Conservation (phyloP, 2,329 filamentous ascomycete species). For the Hypoxylon sp. region DNA sequence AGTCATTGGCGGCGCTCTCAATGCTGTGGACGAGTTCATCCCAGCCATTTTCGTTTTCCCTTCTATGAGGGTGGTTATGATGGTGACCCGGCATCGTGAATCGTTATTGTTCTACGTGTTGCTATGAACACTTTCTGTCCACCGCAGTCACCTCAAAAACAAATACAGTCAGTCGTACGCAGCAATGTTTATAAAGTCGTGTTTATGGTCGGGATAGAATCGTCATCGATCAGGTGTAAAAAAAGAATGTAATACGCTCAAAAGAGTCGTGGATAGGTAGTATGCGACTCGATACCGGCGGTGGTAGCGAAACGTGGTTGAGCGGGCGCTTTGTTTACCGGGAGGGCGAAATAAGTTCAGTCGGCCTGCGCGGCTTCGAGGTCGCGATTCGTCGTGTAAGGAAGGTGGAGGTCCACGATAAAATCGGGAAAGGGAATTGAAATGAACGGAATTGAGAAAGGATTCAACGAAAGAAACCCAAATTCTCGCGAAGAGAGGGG, state of each 20-base stretch:
- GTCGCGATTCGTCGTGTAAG: constrained; percentile 36
- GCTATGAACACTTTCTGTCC: constrained; percentile 22
- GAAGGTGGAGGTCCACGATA: constrained; percentile 45
- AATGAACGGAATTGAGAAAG: constrained; percentile 47
- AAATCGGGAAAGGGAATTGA: constrained; percentile 40
- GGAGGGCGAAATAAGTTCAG: constrained; percentile 38
- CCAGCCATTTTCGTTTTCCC: constrained; percentile 43
- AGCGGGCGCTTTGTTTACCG: constrained; percentile 38
- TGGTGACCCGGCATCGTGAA: constrained; percentile 43
- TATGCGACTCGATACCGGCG: constrained; percentile 32
- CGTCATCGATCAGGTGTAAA: constrained; percentile 14
- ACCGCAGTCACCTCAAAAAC: constrained; percentile 11
- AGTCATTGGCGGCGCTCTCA: constrained; percentile 48
- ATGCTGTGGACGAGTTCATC: constrained; percentile 47
- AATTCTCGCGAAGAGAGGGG: constrained; percentile 39
- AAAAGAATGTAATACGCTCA: constrained; percentile 48
- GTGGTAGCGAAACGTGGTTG: constrained; percentile 37
- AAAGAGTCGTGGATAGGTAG: constrained; percentile 36
- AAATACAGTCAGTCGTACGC: constrained; percentile 12
- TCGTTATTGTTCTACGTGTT: constrained; percentile 7
- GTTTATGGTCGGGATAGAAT: constrained; percentile 5
- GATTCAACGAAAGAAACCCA: constrained; percentile 39
- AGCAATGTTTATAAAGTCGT: neutral
- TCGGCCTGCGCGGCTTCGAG: constrained; percentile 32
- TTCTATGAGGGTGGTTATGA: constrained; percentile 47